phyloP scores from a whole-genome alignment of 139 green algal species.

The Picochlorum sp. region DNA sequence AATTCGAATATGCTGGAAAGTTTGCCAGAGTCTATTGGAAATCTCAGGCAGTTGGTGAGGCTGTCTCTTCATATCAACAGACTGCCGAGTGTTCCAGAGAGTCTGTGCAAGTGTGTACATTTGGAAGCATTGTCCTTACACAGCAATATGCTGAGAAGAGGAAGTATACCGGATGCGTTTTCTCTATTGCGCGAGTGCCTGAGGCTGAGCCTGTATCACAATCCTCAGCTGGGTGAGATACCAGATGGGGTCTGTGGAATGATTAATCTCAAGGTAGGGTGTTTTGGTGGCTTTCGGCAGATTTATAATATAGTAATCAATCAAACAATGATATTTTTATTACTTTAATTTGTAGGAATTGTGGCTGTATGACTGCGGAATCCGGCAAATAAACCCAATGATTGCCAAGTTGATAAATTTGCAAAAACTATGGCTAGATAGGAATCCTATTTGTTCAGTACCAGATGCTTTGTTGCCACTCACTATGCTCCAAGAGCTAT shows the following conservation, averaged over 20 bases:
- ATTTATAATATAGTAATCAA: too few species aligned
- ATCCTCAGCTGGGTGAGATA: conserved; percentile 8
- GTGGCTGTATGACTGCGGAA: conserved; percentile 27
- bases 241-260: conserved; percentile 3
- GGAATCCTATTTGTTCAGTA: conserved; percentile 13
- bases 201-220: conserved; percentile 23
- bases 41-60: conserved; percentile 15
- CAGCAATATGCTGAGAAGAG: conserved; percentile 13
- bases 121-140: conserved; percentile 26
- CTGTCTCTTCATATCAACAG: conserved; percentile 26
- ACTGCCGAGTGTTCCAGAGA: conserved; percentile 11
- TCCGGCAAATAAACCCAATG: conserved; percentile 9
- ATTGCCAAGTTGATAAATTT: conserved; percentile 13
- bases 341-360: conserved; percentile 23
- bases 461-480: conserved; percentile 7
- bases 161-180: conserved; percentile 2
- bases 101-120: conserved; percentile 16
- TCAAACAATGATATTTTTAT: too few species aligned
- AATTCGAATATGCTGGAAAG: conserved; percentile 21
- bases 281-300: too few species aligned
- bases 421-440: conserved; percentile 24
- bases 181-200: conserved; percentile 3
- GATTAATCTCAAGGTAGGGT: too few species aligned
- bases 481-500: conserved; percentile 19
- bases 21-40: conserved; percentile 11